Evolutionary conservation across 2,329 filamentous ascomycete species (phyloP).

Genomic region (Lecanoromycetidae sp.): DNA sequence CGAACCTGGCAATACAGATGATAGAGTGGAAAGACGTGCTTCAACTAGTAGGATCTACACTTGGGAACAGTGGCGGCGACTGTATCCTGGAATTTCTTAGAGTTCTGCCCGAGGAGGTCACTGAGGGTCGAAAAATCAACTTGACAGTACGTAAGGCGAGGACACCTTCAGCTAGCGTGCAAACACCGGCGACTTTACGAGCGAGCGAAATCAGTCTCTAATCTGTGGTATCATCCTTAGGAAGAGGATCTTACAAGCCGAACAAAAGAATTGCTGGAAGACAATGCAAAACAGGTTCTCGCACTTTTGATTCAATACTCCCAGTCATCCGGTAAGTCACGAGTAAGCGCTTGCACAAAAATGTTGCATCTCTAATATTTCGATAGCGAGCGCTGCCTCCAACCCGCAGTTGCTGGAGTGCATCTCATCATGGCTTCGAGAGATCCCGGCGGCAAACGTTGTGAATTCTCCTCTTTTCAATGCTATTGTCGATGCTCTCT

Average conservation of each 20-base stretch:
- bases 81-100: slow-evolving; percentile 89
- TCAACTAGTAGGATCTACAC: slow-evolving; percentile 56
- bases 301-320: slow-evolving; percentile 79
- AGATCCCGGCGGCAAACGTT: slow-evolving; percentile 73
- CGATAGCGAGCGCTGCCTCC: slow-evolving; percentile 57
- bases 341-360: neutral
- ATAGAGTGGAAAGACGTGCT: slow-evolving; percentile 77
- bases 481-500: slow-evolving; percentile 64
- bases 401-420: slow-evolving; percentile 90
- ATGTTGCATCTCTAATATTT: slow-evolving; percentile 17
- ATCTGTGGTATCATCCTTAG: slow-evolving; percentile 45
- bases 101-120: slow-evolving; percentile 96
- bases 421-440: slow-evolving; percentile 90
- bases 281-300: slow-evolving; percentile 82
- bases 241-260: slow-evolving; percentile 86
- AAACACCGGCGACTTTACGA: slow-evolving; percentile 34
- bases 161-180: slow-evolving; percentile 30
- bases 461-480: slow-evolving; percentile 76
- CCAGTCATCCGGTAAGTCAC: slow-evolving; percentile 64
- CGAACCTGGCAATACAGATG: slow-evolving; percentile 81
- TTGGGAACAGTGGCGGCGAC: slow-evolving; percentile 59
- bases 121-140: slow-evolving; percentile 98
- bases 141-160: slow-evolving; percentile 80
- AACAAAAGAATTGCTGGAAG: slow-evolving; percentile 77
- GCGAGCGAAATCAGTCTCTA: slow-evolving; percentile 36